Evolutionary conservation across 768 basidiomycete species (phyloP).

Genomic region (Hydnomerulius pinastri): DNA sequence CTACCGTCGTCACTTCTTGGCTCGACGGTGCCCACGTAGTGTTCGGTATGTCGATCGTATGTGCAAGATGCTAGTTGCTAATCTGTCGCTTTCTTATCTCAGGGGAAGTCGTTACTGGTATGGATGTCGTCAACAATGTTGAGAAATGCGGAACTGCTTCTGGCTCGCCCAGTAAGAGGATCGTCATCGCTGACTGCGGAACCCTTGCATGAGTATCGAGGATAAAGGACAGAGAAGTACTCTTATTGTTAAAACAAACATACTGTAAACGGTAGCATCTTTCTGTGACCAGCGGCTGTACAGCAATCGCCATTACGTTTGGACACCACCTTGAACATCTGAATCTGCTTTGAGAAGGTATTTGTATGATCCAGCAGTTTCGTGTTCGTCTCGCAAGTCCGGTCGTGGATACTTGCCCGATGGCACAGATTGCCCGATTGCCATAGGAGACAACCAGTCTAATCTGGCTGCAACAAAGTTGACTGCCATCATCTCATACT

Average conservation of each 20-base stretch:
- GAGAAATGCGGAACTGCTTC: slow-evolving; percentile 40
- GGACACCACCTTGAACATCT: too few relatives aligned
- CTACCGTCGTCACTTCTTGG: slow-evolving; percentile 76
- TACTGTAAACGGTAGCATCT: slow-evolving; percentile 4
- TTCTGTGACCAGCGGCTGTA: too few relatives aligned
- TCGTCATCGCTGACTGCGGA: slow-evolving; percentile 59
- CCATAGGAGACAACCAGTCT: too few relatives aligned
- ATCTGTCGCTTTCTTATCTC: background rate
- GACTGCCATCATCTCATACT: too few relatives aligned
- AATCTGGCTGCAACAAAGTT: too few relatives aligned
- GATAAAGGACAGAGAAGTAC: slow-evolving; percentile 1
- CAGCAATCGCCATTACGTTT: too few relatives aligned
- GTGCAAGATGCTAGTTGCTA: background rate
- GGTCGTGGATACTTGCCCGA: too few relatives aligned
- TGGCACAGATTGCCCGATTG: background rate
- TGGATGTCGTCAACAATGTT: slow-evolving; percentile 52
- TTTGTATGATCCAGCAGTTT: too few relatives aligned
- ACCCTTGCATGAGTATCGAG: slow-evolving; percentile 29
- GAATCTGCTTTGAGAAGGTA: too few relatives aligned
- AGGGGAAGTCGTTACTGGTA: slow-evolving; percentile 70
- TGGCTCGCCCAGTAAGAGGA: slow-evolving; percentile 42
- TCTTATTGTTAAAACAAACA: background rate
- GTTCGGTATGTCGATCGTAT: slow-evolving; percentile 57
- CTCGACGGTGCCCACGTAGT: slow-evolving; percentile 86
- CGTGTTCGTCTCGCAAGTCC: too few relatives aligned